Evolutionary conservation across 1,139 yeast genomes (phyloP), one percentile per base, ranked within the genome.

Genomic region (Saccharomycopsis hybrid): DNA sequence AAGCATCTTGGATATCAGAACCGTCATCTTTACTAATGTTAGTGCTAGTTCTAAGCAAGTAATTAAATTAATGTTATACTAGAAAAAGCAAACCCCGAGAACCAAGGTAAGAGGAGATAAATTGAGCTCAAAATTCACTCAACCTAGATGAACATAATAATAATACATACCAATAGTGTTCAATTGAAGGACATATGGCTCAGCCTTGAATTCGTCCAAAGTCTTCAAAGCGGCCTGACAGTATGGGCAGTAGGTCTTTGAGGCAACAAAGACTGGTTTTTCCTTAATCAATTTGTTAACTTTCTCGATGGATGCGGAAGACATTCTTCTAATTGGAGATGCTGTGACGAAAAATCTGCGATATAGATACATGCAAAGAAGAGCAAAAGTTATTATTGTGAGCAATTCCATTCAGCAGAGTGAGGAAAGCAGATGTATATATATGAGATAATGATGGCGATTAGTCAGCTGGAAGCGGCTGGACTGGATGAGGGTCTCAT

Each of bases 201-300:
- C 77, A 53, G 68, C 68, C 43, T 70, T 59, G 52, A 79, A 73
- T 4, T 72, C 69, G 48, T 71, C 68, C 50, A 85, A 65, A 13
- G 87, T 77, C 56, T 68, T 70, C 68, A 85, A 77, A 47, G 95
- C 67, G 27, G 80, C 77, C 43, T 72, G 64, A 65, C 95, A 86
- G 74, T 80, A 85, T 41, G 94, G 94, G 65, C 94, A 70, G 60
- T 70, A 74, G 49, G 82, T 73, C 74, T 89, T 89, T 49, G 96
- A 83, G 50, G 96, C 96, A 58, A 90, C 81, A 65, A 89, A 87
- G 53, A 90, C 71, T 54, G 82, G 80, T 69, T 85, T 78, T 54
- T 74, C 68, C 60, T 76, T 74, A 68, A 87, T 85, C 61, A 85
- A 73, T 46, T 71, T 65, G 66, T 85, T 77, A 58, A 85, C 39